phyloP scores from a whole-genome alignment of 441 rosid species.

The Biscutella laevigata region DNA sequence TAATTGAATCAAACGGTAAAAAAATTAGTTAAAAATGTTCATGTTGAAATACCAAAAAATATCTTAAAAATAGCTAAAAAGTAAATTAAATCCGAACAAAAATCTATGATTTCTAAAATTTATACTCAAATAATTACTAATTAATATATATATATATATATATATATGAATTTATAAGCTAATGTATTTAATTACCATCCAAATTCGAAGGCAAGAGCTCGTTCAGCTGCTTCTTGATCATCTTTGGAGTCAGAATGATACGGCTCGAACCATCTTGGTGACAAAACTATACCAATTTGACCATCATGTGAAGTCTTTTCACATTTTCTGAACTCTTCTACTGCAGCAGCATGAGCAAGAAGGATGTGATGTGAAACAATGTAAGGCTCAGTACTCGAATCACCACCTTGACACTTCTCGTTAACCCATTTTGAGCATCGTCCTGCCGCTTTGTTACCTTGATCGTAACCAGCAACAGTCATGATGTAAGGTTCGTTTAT shows the following conservation, averaged over 20 bases:
- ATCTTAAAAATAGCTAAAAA: too few species aligned
- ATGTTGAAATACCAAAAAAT: too few species aligned
- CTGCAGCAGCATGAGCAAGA: slow-evolving; percentile 36
- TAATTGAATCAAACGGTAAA: too few species aligned
- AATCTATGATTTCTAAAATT: too few species aligned
- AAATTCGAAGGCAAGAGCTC: slow-evolving; percentile 31
- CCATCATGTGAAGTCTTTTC: slow-evolving; percentile 21
- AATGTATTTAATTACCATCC: too few species aligned
- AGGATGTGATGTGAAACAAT: slow-evolving; percentile 28
- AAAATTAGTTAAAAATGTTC: too few species aligned
- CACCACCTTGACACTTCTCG: slow-evolving; percentile 18
- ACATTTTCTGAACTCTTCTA: slow-evolving; percentile 25
- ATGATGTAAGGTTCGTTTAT: slow-evolving; percentile 24
- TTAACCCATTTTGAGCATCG: slow-evolving; percentile 28
- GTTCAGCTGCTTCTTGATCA: slow-evolving; percentile 26
- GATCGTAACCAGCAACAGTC: slow-evolving; percentile 22
- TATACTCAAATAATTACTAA: too few species aligned
- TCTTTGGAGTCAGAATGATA: not conserved
- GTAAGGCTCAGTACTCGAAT: slow-evolving; percentile 33
- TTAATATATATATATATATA: too few species aligned
- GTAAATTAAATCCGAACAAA: too few species aligned
- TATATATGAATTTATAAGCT: too few species aligned
- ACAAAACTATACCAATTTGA: slow-evolving; percentile 31
- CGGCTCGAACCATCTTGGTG: slow-evolving; percentile 31
- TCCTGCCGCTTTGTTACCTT: slow-evolving; percentile 22